Percentiles rank a stretch among this genome's conserved stretches.
phyloP scores from a whole-genome alignment of 2,329 filamentous ascomycete genomes.

The Colletotrichum viniferum region DNA sequence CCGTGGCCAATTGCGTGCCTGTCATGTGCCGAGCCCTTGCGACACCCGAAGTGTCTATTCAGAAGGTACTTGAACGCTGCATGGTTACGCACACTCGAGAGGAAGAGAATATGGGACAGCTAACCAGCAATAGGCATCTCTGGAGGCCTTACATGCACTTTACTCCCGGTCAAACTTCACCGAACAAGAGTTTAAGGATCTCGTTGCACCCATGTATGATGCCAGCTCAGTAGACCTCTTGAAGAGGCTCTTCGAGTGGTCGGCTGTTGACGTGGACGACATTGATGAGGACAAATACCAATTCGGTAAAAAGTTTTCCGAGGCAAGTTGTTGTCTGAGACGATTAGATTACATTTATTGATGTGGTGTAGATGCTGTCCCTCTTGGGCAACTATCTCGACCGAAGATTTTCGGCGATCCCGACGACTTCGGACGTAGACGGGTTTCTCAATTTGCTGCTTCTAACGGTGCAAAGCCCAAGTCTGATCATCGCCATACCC shows the following conservation, averaged over 20 bases:
- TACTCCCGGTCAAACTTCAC: conserved; percentile 77
- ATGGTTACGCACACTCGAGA: not conserved
- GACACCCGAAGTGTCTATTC: conserved; percentile 71
- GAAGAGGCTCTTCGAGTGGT: conserved; percentile 79
- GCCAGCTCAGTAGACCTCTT: conserved; percentile 74
- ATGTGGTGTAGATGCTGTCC: conserved; percentile 71
- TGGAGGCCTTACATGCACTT: conserved; percentile 83
- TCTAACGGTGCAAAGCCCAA: conserved; percentile 80
- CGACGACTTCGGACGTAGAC: conserved; percentile 67
- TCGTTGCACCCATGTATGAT: conserved; percentile 81
- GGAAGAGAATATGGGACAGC: not conserved
- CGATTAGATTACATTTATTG: not conserved
- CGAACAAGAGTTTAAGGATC: conserved; percentile 77
- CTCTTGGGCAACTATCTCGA: conserved; percentile 85
- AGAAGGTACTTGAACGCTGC: conserved; percentile 61
- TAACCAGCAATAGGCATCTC: conserved; percentile 63
- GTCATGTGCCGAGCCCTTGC: conserved; percentile 75
- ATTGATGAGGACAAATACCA: conserved; percentile 92
- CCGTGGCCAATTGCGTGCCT: conserved; percentile 71
- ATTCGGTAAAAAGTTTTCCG: conserved; percentile 90
- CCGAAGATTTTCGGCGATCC: conserved; percentile 72
- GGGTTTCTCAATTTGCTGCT: conserved; percentile 82
- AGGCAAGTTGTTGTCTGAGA: conserved; percentile 59
- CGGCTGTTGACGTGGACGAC: conserved; percentile 77
- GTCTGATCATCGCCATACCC: conserved; percentile 91